A percentile compares a stretch with the other conserved stretches of the same genome.
These are phyloP conservation scores for Phaffia rhodozyma DNA, from an alignment of 1,284 basidiomycete species.

Conservation along the genomic window DNA sequence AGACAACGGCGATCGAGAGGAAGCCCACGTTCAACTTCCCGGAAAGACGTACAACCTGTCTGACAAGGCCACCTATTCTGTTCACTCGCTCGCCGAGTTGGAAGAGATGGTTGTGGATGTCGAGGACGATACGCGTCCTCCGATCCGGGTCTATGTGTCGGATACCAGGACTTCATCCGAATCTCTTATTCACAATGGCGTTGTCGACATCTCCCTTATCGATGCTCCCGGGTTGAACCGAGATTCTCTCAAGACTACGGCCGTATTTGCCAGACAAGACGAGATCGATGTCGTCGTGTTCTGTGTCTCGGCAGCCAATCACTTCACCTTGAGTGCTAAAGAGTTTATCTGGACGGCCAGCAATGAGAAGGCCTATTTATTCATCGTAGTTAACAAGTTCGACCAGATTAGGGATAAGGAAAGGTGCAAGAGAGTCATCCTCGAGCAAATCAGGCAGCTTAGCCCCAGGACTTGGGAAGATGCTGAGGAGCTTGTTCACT, in stretches of 20 bases:
- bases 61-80: conserved; percentile 65
- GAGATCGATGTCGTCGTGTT: conserved; percentile 99
- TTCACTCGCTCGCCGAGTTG: conserved; percentile 55
- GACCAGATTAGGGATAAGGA: conserved; percentile 93
- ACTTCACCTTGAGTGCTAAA: conserved; percentile 91
- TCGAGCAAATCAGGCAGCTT: conserved; percentile 89
- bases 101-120: conserved; percentile 60
- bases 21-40: conserved; percentile 36
- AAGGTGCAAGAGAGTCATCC: conserved; percentile 74
- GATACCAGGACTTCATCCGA: conserved; percentile 59
- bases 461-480: conserved; percentile 86
- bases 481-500: conserved; percentile 88
- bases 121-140: conserved; percentile 61
- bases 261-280: conserved; percentile 88
- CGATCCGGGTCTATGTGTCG: conserved; percentile 71
- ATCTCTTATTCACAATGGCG: conserved; percentile 86
- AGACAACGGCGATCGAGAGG: conserved; percentile 49
- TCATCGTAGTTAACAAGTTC: conserved; percentile 98
- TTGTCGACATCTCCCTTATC: conserved; percentile 95
- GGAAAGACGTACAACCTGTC: conserved; percentile 56
- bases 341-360: conserved; percentile 90
- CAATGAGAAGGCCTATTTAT: conserved; percentile 95
- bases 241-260: conserved; percentile 90
- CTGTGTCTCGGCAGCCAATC: conserved; percentile 95
- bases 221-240: conserved; percentile 96